Base-by-base conservation (phyloP, 23 red algal species). In the Gracilaria caudata region DNA sequence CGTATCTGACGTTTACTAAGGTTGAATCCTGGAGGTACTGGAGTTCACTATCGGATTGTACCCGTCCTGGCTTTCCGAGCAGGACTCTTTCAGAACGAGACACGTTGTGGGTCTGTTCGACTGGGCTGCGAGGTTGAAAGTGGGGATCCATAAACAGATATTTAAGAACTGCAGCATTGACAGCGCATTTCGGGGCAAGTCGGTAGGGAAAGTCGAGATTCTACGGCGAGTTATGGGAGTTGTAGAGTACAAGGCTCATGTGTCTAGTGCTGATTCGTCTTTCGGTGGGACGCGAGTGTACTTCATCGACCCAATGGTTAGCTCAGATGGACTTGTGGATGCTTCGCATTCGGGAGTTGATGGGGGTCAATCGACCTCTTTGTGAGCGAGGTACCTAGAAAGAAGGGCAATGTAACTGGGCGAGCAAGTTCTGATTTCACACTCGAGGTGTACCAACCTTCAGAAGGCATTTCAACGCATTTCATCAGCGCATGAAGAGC, bases 201-300 rank as follows among this genome's bases (percentile, higher is more conserved):
- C 72, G 34, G 11, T 49, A n/a, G 72, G 51, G 40, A 38, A 77
- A 5, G 39, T 77, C 37, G 21, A 23, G 41, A 51, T 77, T 19
- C 29, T 77, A 51, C 72, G 72, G 5, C 35, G 72, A 30, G 9
- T 77, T 13, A 55, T 77, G 2, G 41, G 43, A 29, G 72, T 77
- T 39, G 35, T 77, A 7, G 49, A 77, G 21, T 38, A 77, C 20
- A 21, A 73, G 33, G 23, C 40, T 33, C 68, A 7, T n/a, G 33
- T 29, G 26, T 16, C 5, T 16, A 61, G 17, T 16, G n/a, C 7
- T 20, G 57, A 61, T 61, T 26, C 26, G 7, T 4, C 5, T 10
- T 61, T 61, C 7, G 17, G 57, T 61, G 57, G 57, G 26, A 61
- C 57, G 17, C 26, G 26, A 6, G 57, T n/a, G 4, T 61, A 61